phyloP scores from a whole-genome alignment of 192 early-diverging fungal species.

The Rhizoclosmatium sp. region DNA sequence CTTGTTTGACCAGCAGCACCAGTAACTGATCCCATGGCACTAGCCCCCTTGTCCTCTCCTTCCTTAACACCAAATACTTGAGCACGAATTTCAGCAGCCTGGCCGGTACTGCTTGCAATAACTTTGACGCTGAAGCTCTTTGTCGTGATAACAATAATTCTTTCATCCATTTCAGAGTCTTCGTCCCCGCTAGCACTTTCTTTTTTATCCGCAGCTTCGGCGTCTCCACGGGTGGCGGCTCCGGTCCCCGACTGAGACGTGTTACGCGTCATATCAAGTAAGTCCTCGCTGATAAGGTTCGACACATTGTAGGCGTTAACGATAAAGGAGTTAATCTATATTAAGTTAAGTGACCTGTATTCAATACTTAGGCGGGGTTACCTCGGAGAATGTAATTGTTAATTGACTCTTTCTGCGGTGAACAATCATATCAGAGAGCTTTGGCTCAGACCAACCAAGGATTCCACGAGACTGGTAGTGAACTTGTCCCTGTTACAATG shows the following conservation, averaged over 20 bases:
- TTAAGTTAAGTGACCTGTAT: not conserved
- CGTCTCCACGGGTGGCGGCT: not conserved
- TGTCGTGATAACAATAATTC: conserved; percentile 21
- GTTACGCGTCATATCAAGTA: conserved; percentile 20
- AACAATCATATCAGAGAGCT: conserved; percentile 18
- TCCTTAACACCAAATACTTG: conserved; percentile 27
- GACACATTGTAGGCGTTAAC: conserved; percentile 20
- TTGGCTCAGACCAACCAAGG: conserved; percentile 22
- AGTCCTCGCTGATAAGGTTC: conserved; percentile 15
- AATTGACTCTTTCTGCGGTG: conserved; percentile 24
- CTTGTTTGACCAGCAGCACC: not conserved
- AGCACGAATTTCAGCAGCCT: conserved; percentile 17
- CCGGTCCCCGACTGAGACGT: not conserved
- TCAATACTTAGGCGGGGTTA: not conserved
- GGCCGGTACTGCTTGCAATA: conserved; percentile 7
- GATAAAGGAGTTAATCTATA: conserved; percentile 20
- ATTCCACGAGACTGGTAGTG: conserved; percentile 27
- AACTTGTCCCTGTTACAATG: conserved; percentile 23
- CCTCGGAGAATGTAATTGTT: conserved; percentile 28
- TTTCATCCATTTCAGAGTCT: conserved; percentile 19
- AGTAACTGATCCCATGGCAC: not conserved
- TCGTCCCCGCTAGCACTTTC: not conserved
- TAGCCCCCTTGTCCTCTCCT: conserved; percentile 11
- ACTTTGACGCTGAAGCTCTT: conserved; percentile 29
- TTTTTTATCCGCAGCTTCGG: conserved; percentile 4